Base-by-base conservation (phyloP, 345 rosid genomes). In the Rhizophora apiculata region DNA sequence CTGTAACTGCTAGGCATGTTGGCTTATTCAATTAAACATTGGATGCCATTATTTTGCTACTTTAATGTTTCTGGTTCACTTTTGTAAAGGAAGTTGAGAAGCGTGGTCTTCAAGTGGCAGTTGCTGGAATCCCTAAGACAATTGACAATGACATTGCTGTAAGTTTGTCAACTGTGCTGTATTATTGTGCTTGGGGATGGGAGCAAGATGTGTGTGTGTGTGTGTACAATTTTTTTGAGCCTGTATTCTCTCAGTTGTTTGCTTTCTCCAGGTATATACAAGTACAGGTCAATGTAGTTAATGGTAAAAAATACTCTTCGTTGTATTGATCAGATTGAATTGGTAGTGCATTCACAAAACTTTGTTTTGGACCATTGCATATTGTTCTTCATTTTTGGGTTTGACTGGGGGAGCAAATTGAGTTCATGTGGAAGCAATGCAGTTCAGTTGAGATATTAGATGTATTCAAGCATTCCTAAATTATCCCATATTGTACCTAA, bases 81-180 rank as follows among this genome's bases (percentile, higher is more conserved):
- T 55, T 74, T 76, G 61, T 81, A 32, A 79, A 93, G 98, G 98
- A 93, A 89, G 88, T 89, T 39, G 89, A 86, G 87, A 86, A 82
- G 74, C 91, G 96, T 63, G 87, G 95, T 78, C 93, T 94, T 73
- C 89, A 65, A 65, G 90, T 94, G 64, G 93, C 95, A 1, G 90
- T 91, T 79, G 88, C 95, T 67, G 96, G 97, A 65, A 85, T 91
- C 61, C 97, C 97, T 59, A 89, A 94, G 86, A 89, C 95, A 9
- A 91, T 94, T 61, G 96, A 94, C 80, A 91, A 94, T 74, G 95
- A 91, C 74, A 86, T 94, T 74, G 87, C 90, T 30, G 97, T 94
- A 84, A 83, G 93, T 78, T 77, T 43, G 62, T 60, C 62, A 27
- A 62, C 72, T 58, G 39, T 79, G n/a, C 27, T 59, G 52, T 73